These are phyloP conservation scores for Fusarium bulbicola DNA, from an alignment of 2,329 filamentous ascomycete genomes.

Conservation along the genomic window DNA sequence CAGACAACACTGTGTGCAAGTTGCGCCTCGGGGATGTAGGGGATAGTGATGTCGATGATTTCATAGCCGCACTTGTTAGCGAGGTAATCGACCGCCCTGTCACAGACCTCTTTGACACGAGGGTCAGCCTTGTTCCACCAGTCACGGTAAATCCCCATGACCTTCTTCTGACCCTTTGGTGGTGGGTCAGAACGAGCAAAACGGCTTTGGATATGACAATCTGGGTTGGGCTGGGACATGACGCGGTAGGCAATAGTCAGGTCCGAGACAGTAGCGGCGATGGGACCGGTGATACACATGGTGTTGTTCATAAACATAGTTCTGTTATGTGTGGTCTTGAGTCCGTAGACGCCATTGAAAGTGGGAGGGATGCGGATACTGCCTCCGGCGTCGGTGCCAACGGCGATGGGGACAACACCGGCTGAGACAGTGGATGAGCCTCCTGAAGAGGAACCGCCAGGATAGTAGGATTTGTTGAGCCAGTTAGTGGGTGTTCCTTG, in stretches of 20 bases:
- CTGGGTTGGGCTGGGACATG: slow-evolving; percentile 77
- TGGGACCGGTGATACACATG: slow-evolving; percentile 74
- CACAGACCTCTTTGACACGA: slow-evolving; percentile 68
- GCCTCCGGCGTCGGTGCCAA: slow-evolving; percentile 81
- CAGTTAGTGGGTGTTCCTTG: slow-evolving; percentile 82
- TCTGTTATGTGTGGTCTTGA: slow-evolving; percentile 82
- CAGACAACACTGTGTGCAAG: slow-evolving; percentile 81
- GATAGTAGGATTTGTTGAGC: slow-evolving; percentile 79
- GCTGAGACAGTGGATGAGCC: slow-evolving; percentile 74
- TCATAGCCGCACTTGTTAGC: slow-evolving; percentile 59
- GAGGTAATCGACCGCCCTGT: slow-evolving; percentile 68
- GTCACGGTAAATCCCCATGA: slow-evolving; percentile 75
- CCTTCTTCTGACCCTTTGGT: slow-evolving; percentile 57
- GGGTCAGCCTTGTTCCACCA: slow-evolving; percentile 63
- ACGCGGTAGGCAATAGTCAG: slow-evolving; percentile 83
- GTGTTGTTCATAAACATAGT: slow-evolving; percentile 64
- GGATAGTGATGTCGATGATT: slow-evolving; percentile 69
- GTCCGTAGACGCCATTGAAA: slow-evolving; percentile 83
- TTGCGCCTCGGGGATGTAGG: slow-evolving; percentile 75
- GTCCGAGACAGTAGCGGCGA: slow-evolving; percentile 79
- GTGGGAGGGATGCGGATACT: slow-evolving; percentile 77
- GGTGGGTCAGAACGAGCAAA: slow-evolving; percentile 69
- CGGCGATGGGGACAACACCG: slow-evolving; percentile 77
- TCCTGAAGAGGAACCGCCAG: slow-evolving; percentile 83
- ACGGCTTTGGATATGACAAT: slow-evolving; percentile 65